Evolutionary conservation across 768 basidiomycete species (phyloP), one percentile per base, ranked within the genome.

Genomic region (Termitomyces sp.): DNA sequence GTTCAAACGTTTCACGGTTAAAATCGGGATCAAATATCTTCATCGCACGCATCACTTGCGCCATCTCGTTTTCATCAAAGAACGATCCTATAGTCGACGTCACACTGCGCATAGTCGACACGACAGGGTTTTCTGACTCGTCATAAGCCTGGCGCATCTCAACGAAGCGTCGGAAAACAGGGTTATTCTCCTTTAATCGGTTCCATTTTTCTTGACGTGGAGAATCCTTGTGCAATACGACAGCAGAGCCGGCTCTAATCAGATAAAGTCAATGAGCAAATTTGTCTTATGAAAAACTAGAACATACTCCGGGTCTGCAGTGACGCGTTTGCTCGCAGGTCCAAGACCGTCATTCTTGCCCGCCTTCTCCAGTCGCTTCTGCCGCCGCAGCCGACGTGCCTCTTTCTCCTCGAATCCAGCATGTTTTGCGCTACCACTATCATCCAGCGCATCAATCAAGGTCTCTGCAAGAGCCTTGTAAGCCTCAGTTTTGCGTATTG

Each of bases 31-130:
- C 97, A 68, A 98, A 78, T n/a, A 77, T 70, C 71, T 87, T 91
- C 85, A 98, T 92, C 69, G 87, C 73, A 60, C 92, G 82, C 67
- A 89, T 86, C 33, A 98, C 96, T 71, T 91, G 91, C n/a, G 97
- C 97, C 49, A 89, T 95, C 77, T 99, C 97, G 69, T 92, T 99
- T 77, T 99, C 97, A 59, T 98, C 96, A 67, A 94, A 93, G 87
- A 89, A 93, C 3, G 88, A 85, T 2, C 92, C 93, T 53, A 99
- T 80, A 0, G 89, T 89, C 46, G 87, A 81, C 1, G 95, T 95
- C 52, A 97, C 88, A 7, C 83, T 81, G 41, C 97, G 89, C 57
- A 97, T 69, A 16, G 87, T 85, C 4, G 86, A 82, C 30, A 98
- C 81, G 56, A 97, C 77, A 5, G 95, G 90, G 68, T 95, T 89